Conservation (phyloP, 192 early-diverging fungal genomes). For the Dispira simplex region DNA sequence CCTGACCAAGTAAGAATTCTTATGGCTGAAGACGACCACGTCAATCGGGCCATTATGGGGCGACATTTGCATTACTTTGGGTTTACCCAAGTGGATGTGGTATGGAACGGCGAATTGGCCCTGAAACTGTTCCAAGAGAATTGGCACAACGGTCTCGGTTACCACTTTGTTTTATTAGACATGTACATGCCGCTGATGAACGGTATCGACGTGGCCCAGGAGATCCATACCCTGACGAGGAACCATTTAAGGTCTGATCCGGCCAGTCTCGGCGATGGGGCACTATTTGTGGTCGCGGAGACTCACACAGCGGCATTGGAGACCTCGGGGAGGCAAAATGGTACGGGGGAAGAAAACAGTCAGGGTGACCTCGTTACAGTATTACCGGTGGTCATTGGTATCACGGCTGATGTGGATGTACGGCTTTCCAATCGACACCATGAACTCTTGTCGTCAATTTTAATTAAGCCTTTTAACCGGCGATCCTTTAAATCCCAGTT, state of each 20-base stretch:
- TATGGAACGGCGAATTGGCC: not conserved
- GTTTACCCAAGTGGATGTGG: constrained; percentile 7
- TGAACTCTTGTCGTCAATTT: not conserved
- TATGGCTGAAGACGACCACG: constrained; percentile 1
- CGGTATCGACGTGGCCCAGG: constrained; percentile 7
- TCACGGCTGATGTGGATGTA: constrained; percentile 8
- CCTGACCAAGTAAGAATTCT: not conserved
- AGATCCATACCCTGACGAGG: not conserved
- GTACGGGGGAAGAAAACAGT: not conserved
- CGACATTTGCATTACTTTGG: constrained; percentile 10
- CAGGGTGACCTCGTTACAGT: not conserved
- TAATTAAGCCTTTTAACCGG: constrained; percentile 1
- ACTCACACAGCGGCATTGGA: not conserved
- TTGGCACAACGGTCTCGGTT: not conserved
- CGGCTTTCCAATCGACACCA: constrained; percentile 3
- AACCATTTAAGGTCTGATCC: not conserved
- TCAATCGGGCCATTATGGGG: constrained; percentile 8
- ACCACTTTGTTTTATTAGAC: constrained; percentile 7
- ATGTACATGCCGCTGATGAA: constrained; percentile 10
- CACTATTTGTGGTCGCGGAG: too few relatives aligned
- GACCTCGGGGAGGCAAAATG: not conserved
- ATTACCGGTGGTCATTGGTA: not conserved
- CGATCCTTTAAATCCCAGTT: not conserved
- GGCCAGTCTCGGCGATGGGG: not conserved
- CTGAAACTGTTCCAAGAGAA: not conserved